Conservation (phyloP, 73 alveolate genomes). For the Stentor coeruleus region DNA sequence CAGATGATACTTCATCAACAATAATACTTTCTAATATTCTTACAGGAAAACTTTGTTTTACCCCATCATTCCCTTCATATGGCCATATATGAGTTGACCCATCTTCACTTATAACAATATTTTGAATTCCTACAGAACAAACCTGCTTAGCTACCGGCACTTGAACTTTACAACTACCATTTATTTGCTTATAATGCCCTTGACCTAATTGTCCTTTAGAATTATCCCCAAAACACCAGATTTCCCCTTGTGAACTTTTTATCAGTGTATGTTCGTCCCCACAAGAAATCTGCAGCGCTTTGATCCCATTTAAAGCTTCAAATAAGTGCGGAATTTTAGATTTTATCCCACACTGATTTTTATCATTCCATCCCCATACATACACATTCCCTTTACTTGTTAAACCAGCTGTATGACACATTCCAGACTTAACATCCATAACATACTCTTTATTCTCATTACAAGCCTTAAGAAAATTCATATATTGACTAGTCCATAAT, state of each 20-base stretch:
- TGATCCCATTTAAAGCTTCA: background rate
- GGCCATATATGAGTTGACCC: slow-evolving; percentile 93
- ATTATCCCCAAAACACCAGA: slow-evolving; percentile 81
- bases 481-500: background rate
- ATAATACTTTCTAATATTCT: slow-evolving; percentile 54
- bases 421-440: slow-evolving; percentile 49
- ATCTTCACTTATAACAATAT: slow-evolving; percentile 64
- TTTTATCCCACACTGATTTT: slow-evolving; percentile 1
- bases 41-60: slow-evolving; percentile 58
- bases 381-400: slow-evolving; percentile 82
- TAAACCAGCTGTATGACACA: slow-evolving; percentile 45
- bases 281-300: slow-evolving; percentile 52
- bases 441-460: slow-evolving; percentile 56
- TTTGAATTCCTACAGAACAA: slow-evolving; percentile 74
- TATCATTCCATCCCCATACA: slow-evolving; percentile 84
- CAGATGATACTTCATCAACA: slow-evolving; percentile 74
- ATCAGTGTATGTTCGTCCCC: slow-evolving; percentile 85
- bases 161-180: slow-evolving; percentile 25
- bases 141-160: slow-evolving; percentile 50
- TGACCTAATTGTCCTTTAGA: slow-evolving; percentile 89
- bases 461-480: background rate
- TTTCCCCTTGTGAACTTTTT: slow-evolving; percentile 58
- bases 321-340: too few species aligned
- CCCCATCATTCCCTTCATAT: slow-evolving; percentile 64
- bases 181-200: slow-evolving; percentile 70